Percentiles rank a stretch among this genome's conserved stretches.
Conservation (phyloP, 2,329 filamentous ascomycete genomes). For the Atkinsonella texensis region DNA sequence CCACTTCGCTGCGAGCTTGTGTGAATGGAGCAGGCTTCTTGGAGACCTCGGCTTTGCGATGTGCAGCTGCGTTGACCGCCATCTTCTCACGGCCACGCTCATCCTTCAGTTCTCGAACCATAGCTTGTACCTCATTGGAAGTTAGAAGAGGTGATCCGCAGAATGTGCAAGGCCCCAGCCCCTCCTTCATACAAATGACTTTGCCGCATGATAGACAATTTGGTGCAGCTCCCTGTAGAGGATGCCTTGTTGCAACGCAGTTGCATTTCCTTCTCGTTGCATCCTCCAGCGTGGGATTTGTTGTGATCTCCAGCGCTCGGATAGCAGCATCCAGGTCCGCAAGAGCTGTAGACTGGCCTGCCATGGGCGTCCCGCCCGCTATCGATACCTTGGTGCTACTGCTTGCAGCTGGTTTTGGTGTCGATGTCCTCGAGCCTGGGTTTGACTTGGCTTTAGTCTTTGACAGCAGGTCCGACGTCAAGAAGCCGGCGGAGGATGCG, state of each 20-base stretch:
- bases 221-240: constrained; percentile 78
- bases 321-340: constrained; percentile 71
- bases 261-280: constrained; percentile 57
- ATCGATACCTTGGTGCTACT: constrained; percentile 56
- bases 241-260: constrained; percentile 80
- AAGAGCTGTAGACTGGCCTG: constrained; percentile 63
- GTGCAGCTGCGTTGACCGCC: constrained; percentile 62
- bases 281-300: constrained; percentile 59
- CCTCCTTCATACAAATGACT: constrained; percentile 89
- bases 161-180: constrained; percentile 86
- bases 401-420: constrained; percentile 37
- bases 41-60: constrained; percentile 54
- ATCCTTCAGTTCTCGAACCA: constrained; percentile 71
- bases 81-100: constrained; percentile 82
- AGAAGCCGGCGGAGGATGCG: constrained; percentile 53
- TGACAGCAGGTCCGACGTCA: constrained; percentile 64
- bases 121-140: constrained; percentile 63
- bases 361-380: constrained; percentile 69
- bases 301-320: constrained; percentile 77
- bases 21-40: constrained; percentile 49
- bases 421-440: constrained; percentile 39
- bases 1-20: constrained; percentile 25
- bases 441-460: constrained; percentile 45
- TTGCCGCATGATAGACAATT: constrained; percentile 92
- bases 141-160: constrained; percentile 67